Evolutionary conservation across 2,329 filamentous ascomycete genomes (phyloP), one percentile per base, ranked within the genome.

Genomic region (Lomentospora prolificans): DNA sequence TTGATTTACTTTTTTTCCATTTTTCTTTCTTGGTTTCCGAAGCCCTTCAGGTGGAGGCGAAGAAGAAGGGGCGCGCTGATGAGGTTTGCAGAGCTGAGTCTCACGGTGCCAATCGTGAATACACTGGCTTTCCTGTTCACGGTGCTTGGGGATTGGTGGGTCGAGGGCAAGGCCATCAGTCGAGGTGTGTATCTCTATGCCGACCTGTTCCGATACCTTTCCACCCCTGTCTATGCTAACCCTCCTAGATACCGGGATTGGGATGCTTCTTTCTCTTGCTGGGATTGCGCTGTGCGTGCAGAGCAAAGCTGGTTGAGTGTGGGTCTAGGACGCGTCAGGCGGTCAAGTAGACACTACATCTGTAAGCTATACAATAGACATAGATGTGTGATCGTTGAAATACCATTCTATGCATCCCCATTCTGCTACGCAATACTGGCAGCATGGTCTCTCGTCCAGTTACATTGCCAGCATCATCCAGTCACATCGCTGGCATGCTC

Each of bases 51-150:
- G n/a, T 12, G 4, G 24, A 7, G 25, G 48, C 24, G 25, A 22
- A 19, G 22, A 9, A 31, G 27, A 8, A 24, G 9, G 8, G 3
- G 22, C 24, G 44, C 24, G 3, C 44, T 48, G 17, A 51, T 52
- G 9, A 39, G 8, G 17, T 33, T 8, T 25, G 10, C 62, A 94
- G 92, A 97, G 70, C 67, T 97, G 62, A 96, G 90, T 66, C 75
- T 97, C 60, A 96, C 91, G 2, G 91, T 97, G 1, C 92, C 92
- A 1, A 94, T 97, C 60, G 91, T 92, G 1, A 97, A 97, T 65
- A 95, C 90, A 0, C 73, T 95, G 65, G 92, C 92, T 0, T 97
- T 97, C 63, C 71, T 97, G n/a, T 97, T 96, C 66, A 97, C 92
- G 0, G 91, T 96, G 2, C 65, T 96, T 10, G 92, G 91, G 1